These are phyloP conservation scores for Naematelia encephala DNA, from an alignment of 768 basidiomycete genomes.

Conservation along the genomic window DNA sequence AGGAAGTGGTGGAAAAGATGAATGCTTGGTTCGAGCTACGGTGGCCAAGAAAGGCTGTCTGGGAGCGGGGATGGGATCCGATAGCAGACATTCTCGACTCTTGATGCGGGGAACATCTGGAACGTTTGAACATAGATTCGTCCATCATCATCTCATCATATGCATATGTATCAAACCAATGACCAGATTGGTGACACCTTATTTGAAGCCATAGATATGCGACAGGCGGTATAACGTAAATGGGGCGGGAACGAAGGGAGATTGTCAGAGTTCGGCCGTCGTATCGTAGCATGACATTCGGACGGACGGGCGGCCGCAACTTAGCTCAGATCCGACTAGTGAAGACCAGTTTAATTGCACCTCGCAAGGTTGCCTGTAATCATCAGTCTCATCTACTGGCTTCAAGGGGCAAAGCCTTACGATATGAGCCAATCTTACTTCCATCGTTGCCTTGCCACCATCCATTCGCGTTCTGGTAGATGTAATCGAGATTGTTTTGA, in stretches of 20 bases:
- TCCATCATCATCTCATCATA: background rate
- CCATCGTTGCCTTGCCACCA: conserved; percentile 46
- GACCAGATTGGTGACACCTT: background rate
- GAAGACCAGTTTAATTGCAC: background rate
- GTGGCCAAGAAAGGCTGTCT: conserved; percentile 37
- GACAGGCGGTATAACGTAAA: too few species aligned
- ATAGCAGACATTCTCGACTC: conserved; percentile 4
- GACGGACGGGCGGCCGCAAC: too few species aligned
- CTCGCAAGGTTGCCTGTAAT: background rate
- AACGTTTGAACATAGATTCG: too few species aligned
- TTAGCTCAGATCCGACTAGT: too few species aligned
- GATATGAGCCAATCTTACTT: conserved; percentile 32
- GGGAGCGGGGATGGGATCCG: conserved; percentile 33
- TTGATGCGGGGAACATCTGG: background rate
- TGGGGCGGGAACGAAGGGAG: too few species aligned
- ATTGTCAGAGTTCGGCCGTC: too few species aligned
- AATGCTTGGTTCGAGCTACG: conserved; percentile 32
- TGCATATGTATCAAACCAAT: background rate
- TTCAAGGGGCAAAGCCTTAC: conserved; percentile 26
- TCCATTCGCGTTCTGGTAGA: conserved; percentile 38
- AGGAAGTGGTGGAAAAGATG: conserved; percentile 27
- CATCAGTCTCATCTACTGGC: background rate
- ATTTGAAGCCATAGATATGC: background rate
- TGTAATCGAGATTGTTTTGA: conserved; percentile 82
- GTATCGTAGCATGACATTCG: too few species aligned